Conservation (phyloP, 208 protist species). For the Entamoeba moshkovskii region DNA sequence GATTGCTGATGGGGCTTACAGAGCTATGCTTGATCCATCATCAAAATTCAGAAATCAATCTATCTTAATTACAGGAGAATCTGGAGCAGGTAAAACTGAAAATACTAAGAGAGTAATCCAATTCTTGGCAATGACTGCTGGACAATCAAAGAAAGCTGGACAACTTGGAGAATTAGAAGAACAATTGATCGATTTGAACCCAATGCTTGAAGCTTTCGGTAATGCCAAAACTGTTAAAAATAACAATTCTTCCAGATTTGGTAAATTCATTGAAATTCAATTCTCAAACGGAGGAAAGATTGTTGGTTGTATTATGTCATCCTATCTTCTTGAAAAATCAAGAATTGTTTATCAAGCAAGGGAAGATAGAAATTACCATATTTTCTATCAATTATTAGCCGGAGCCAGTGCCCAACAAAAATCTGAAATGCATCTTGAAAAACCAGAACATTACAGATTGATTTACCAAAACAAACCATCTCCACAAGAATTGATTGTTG, state of each 20-base stretch:
- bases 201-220: constrained; percentile 45
- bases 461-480: neutral
- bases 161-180: constrained; percentile 30
- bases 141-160: constrained; percentile 36
- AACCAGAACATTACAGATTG: neutral
- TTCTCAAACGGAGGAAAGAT: constrained; percentile 45
- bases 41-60: constrained; percentile 23
- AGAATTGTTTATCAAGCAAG: constrained; percentile 63
- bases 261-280: constrained; percentile 60
- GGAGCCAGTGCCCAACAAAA: constrained; percentile 26
- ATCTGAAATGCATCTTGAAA: neutral
- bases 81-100: constrained; percentile 77
- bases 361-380: constrained; percentile 76
- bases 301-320: constrained; percentile 30
- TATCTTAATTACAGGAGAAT: constrained; percentile 58
- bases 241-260: constrained; percentile 37
- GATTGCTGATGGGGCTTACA: constrained; percentile 22
- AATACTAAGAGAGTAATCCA: constrained; percentile 57
- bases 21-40: constrained; percentile 9
- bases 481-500: neutral
- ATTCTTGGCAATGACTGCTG: constrained; percentile 43
- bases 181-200: constrained; percentile 54
- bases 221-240: constrained; percentile 42
- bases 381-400: constrained; percentile 71
- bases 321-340: constrained; percentile 75